Conservation (phyloP, 805 yeast species). For the Nakazawaea ernobii region DNA sequence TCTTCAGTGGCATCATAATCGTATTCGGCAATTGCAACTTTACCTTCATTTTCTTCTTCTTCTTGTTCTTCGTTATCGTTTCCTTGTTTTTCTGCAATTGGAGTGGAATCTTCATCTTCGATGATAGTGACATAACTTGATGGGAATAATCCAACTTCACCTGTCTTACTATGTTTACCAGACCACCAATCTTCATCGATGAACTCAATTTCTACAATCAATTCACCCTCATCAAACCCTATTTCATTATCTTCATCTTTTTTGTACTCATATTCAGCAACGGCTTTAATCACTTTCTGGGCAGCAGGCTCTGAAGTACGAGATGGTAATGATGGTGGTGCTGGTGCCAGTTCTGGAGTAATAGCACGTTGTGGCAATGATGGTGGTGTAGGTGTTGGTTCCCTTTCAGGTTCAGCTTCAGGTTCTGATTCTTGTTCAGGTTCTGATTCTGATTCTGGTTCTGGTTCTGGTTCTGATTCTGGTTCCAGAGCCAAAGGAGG, state of each 20-base stretch:
- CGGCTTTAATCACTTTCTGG: constrained; percentile 38
- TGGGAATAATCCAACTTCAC: constrained; percentile 53
- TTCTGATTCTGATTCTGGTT: constrained; percentile 17
- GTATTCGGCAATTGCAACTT: constrained; percentile 60
- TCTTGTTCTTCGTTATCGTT: constrained; percentile 18
- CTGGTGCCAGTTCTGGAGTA: constrained; percentile 22
- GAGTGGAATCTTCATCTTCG: constrained; percentile 19
- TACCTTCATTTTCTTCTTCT: constrained; percentile 22
- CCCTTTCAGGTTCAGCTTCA: constrained; percentile 21
- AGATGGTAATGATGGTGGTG: constrained; percentile 16
- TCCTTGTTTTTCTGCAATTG: constrained; percentile 11
- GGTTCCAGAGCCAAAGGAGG: constrained; percentile 11
- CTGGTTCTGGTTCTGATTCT: constrained; percentile 17
- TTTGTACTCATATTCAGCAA: constrained; percentile 76
- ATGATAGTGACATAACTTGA: constrained; percentile 42
- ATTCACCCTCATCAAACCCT: constrained; percentile 59
- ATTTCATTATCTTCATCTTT: constrained; percentile 77
- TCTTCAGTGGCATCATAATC: constrained; percentile 90
- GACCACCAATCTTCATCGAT: constrained; percentile 74
- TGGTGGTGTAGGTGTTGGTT: constrained; percentile 21
- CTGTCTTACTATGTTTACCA: constrained; percentile 26
- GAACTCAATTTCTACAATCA: constrained; percentile 58
- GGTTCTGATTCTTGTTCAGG: constrained; percentile 16
- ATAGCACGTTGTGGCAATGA: constrained; percentile 17
- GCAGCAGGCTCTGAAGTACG: constrained; percentile 17